A percentile compares a stretch with the other conserved stretches of the same genome.
Evolutionary conservation across 2,329 filamentous ascomycete species (phyloP).

Genomic region (Gremmenia infestans): DNA sequence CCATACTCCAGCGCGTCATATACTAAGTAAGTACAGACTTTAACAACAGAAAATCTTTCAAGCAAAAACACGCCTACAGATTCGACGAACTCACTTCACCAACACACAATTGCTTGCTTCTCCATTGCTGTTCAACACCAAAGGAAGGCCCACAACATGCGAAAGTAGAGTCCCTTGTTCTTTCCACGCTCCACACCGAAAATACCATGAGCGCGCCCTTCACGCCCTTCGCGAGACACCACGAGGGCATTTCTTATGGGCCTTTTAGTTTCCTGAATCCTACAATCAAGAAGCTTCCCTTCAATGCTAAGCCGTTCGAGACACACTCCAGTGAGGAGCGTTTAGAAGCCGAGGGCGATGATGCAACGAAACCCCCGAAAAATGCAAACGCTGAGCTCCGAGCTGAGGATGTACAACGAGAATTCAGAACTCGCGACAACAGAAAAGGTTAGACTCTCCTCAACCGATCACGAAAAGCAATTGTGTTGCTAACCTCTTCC

Average conservation of each 20-base stretch:
- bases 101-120: no score
- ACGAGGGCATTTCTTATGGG: conserved; percentile 27
- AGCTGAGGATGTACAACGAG: conserved; percentile 26
- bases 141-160: no score
- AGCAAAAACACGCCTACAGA: no score
- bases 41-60: no score
- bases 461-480: not conserved
- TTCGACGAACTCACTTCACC: no score
- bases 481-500: not conserved
- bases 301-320: not conserved
- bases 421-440: conserved; percentile 43
- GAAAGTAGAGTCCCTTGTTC: no score
- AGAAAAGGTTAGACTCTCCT: conserved; percentile 34
- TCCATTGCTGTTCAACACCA: no score
- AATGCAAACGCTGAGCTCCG: conserved; percentile 16
- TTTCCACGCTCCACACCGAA: no score
- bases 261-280: conserved; percentile 46
- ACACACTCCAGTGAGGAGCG: not conserved
- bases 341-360: not conserved
- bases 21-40: no score
- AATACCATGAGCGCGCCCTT: not conserved
- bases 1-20: no score
- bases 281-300: conserved; percentile 31
- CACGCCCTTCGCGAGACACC: not conserved
- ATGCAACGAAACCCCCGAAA: not conserved